Base-by-base conservation (phyloP, 2,329 filamentous ascomycete species). In the Arthrobotrys entomopaga region DNA sequence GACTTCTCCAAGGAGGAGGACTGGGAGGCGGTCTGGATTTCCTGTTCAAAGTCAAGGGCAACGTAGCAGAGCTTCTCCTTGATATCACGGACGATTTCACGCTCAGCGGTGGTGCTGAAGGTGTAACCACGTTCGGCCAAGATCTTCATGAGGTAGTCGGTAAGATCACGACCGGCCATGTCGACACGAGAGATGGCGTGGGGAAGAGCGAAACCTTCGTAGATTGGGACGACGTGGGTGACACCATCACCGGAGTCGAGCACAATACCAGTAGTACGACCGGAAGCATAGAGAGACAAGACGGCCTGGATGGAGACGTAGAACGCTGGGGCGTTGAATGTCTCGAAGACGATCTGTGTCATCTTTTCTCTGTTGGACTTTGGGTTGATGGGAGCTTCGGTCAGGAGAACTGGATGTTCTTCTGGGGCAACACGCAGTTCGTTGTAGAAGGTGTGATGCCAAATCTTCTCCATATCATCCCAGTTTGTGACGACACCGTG, bases 51-150 rank as follows among this genome's bases (percentile, higher is more conserved):
- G 88, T 99, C 95, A 80, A 99, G 91, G 79, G 95, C 95, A 83
- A 98, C 95, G 87, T 99, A 99, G 90, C 95, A 99, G 82, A 99
- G 93, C 90, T 98, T 99, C 91, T 99, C 95, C 91, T 99, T 99
- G 88, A 99, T 98, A 85, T 99, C 95, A 88, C 95, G 94, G 82
- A 98, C 95, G 83, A 98, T 99, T 96, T 98, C 95, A 85, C 95
- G 95, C 89, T 99, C 95, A 85, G 95, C 95, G 77, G 95, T 98
- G 87, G 95, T 99, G 83, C 94, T 97, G 91, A 99, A 99, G 81
- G 92, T 92, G 89, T 99, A 98, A 82, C 95, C 95, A 83, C 95
- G 93, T 91, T 99, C 95, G 81, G 95, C 95, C 82, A 99, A 87
- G 82, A 99, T 98, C 92, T 98, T 98, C 95, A 99, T 98, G 82